Percentiles rank a stretch among this genome's conserved stretches.
Conservation (phyloP, 768 basidiomycete species). For the Lactarius hatsudake region DNA sequence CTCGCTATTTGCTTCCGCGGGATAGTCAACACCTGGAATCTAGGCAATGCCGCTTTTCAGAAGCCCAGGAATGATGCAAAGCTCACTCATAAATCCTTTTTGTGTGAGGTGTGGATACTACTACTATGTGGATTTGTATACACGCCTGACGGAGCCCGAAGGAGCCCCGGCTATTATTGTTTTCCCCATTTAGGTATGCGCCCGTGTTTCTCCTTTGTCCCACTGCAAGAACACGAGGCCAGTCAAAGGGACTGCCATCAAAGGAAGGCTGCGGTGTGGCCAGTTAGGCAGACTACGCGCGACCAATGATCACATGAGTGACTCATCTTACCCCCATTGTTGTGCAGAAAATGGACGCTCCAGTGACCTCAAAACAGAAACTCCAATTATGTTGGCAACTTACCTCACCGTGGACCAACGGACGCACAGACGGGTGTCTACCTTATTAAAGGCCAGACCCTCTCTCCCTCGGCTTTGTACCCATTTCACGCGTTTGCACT, state of each 20-base stretch:
- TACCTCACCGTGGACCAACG: not conserved
- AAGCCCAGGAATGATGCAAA: slow-evolving; percentile 5
- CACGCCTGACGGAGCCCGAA: not conserved
- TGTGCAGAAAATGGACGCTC: slow-evolving; percentile 4
- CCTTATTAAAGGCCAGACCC: slow-evolving; percentile 7
- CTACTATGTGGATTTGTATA: not conserved
- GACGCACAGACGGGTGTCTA: not conserved
- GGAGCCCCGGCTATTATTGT: slow-evolving; percentile 10
- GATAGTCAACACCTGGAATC: slow-evolving; percentile 15
- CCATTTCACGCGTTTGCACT: not conserved
- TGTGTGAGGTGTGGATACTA: slow-evolving; percentile 1
- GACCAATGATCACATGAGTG: slow-evolving; percentile 2
- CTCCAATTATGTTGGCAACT: slow-evolving; percentile 15
- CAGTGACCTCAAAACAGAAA: not conserved
- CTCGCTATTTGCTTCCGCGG: slow-evolving; percentile 7
- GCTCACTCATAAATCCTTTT: not conserved
- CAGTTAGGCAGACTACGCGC: not conserved
- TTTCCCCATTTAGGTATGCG: slow-evolving; percentile 11
- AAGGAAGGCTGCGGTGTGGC: slow-evolving; percentile 13
- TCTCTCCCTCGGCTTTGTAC: not conserved
- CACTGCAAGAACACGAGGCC: not conserved
- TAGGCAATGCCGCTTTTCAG: slow-evolving; percentile 14
- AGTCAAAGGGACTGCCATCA: slow-evolving; percentile 23
- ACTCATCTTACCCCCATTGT: slow-evolving; percentile 15
- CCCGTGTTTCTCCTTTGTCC: not conserved